Base-by-base conservation (phyloP, 345 rosid genomes). In the Eutrema yunnanense region DNA sequence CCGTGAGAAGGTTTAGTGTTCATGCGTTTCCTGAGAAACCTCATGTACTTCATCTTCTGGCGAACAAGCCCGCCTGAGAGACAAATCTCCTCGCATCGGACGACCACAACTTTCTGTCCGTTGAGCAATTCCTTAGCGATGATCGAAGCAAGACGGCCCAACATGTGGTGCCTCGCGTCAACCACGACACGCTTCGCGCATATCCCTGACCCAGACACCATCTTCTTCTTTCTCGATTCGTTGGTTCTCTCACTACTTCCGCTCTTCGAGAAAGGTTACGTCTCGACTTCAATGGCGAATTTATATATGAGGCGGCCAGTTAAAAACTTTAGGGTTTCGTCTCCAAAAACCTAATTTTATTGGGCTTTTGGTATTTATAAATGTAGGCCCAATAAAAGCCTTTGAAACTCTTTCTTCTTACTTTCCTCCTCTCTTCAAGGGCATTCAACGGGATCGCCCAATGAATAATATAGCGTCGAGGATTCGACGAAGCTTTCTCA, bases 1-100 rank as follows among this genome's bases (percentile, higher is more conserved):
- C 98, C 98, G 6, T 90, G 96, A 42, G 98, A 92, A 16, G 98
- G 98, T 66, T 92, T 92, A 22, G 98, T 92, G 84, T 90, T 90
- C 97, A 90, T 92, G 33, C 93, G 90, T 81, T 90, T 87, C 68
- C 98, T 85, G 9, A 92, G 88, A 74, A 92, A 92, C 60, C 98
- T 67, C 86, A 88, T 54, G 84, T 86, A 90, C 87, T 93, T 93
- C 97, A 90, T 90, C 79, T 93, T 93, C 86, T 93, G 92, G 9
- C 98, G 68, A 22, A 88, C 97, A 19, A 93, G 83, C 0, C 92
- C 98, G 16, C 96, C 96, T 0, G 94, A 90, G 62, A 93, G 52
- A 76, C 98, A 84, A n/a, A 90, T 87, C 88, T 88, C 92, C 78
- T 93, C 97, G 65, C 96, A 93, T 48, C 96, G 74, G 2, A 90